Evolutionary conservation across 208 protist genomes (phyloP), one percentile per base, ranked within the genome.

Genomic region (Trypanosoma brucei): DNA sequence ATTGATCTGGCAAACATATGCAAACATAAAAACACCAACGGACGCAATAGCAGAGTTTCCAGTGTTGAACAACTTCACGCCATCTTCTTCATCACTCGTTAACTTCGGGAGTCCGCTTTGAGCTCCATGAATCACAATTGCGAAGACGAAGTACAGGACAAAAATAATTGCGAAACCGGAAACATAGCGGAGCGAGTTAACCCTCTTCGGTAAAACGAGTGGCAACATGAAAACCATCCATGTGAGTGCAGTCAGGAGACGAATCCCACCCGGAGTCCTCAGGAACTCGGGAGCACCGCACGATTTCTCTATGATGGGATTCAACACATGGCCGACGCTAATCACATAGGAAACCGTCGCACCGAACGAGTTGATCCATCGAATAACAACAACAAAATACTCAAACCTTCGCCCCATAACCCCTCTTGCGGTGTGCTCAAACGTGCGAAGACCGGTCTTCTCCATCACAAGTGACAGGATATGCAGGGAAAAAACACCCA

Each of bases 141-240:
- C 66, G 4, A 86, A 22, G 13, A 85, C 79, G 57, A 95, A 91
- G 56, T 81, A 89, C 2, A 92, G 8, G 42, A 93, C 79, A 65
- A 91, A 83, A 11, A n/a, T 48, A 6, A 91, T 72, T 31, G 80
- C 84, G 14, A 91, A n/a, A 3, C 74, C 55, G 3, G 83, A 91
- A 34, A 90, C 70, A 68, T 91, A 95, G 42, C 89, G 83, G 11
- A 95, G 73, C 30, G 74, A 84, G 65, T 90, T 92, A 30, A 93
- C 65, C n/a, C 62, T 56, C 70, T 87, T 88, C n/a, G 79, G 79
- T 4, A 92, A 65, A 11, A 87, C 71, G 2, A 88, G 42, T 2
- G 89, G 89, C 36, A 92, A 48, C 77, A 95, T 88, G 0, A 87
- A 31, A 31, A 77, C 37, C 3, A 81, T 14, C 85, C 85, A 92